Evolutionary conservation across 208 protist genomes (phyloP), one percentile per base, ranked within the genome.

Genomic region (Novymonas esmeraldas): DNA sequence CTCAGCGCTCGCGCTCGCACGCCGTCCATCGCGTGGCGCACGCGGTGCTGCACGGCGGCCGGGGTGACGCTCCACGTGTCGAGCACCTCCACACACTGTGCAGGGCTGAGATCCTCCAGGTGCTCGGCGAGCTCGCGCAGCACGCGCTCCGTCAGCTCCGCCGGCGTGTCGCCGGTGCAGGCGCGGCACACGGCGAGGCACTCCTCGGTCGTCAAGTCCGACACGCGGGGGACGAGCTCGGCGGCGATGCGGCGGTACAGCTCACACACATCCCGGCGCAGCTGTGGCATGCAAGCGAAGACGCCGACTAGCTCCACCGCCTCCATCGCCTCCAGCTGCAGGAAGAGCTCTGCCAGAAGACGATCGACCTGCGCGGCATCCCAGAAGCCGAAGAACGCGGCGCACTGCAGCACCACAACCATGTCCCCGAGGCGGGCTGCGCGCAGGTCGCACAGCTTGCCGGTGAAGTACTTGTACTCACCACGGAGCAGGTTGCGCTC

Each of bases 391-490:
- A 97, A 97, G 58, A 95, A 95, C 22, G 83, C 79, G 48, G 67
- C 78, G 58, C 84, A 92, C 68, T 93, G 74, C 34, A 95, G 70
- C 55, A 94, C 91, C 7, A 78, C 82, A 18, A 97, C 79, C 66
- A 94, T 82, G 71, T 95, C 93, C 31, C 76, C 62, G 9, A 73
- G 50, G 0, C 81, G 84, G 6, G 90, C 77, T 10, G 79, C 83
- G 14, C 87, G 81, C 39, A 90, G 52, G 64, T 95, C 88, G 64
- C 87, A 93, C 44, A 90, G 64, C 70, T 97, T 97, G 0, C 93
- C 93, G n/a, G 79, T 93, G 70, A 95, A 97, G 73, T 95, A 97
- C 81, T 97, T 97, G 89, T 97, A 97, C 80, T 97, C 93, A 11
- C 93, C 93, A 0, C 89, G 81, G n/a, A 97, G 81, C 6, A 97